phyloP scores from a whole-genome alignment of 306 rosid species.

The Luffa aegyptiaca region DNA sequence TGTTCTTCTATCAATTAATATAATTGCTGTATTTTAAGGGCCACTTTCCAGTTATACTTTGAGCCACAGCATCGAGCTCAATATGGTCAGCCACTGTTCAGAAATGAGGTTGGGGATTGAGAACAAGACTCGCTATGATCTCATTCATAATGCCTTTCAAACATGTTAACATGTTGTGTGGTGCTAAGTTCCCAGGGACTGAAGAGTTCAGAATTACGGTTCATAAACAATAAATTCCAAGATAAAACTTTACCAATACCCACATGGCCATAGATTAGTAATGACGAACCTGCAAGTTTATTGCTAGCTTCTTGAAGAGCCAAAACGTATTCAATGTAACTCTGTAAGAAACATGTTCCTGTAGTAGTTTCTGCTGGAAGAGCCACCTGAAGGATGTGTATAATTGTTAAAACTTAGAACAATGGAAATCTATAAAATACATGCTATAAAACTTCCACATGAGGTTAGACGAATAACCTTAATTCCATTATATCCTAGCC shows the following conservation, averaged over 20 bases:
- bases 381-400: conserved; percentile 56
- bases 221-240: neutral
- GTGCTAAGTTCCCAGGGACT: neutral
- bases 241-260: neutral
- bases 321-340: conserved; percentile 68
- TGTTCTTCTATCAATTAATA: neutral
- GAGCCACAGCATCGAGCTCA: neutral
- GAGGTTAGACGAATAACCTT: conserved; percentile 35
- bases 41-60: neutral
- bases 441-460: neutral
- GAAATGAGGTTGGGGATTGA: neutral
- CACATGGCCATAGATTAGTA: neutral
- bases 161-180: neutral
- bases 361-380: conserved; percentile 86
- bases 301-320: conserved; percentile 86
- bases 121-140: neutral
- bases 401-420: conserved; percentile 6
- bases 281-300: conserved; percentile 18
- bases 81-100: neutral
- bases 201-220: neutral
- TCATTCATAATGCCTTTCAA: neutral
- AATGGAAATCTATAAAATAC: conserved; percentile 8
- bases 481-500: conserved; percentile 89
- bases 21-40: neutral
- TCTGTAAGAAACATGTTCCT: conserved; percentile 59